phyloP scores from a whole-genome alignment of 192 early-diverging fungal genomes.

The Diversispora epigaea region DNA sequence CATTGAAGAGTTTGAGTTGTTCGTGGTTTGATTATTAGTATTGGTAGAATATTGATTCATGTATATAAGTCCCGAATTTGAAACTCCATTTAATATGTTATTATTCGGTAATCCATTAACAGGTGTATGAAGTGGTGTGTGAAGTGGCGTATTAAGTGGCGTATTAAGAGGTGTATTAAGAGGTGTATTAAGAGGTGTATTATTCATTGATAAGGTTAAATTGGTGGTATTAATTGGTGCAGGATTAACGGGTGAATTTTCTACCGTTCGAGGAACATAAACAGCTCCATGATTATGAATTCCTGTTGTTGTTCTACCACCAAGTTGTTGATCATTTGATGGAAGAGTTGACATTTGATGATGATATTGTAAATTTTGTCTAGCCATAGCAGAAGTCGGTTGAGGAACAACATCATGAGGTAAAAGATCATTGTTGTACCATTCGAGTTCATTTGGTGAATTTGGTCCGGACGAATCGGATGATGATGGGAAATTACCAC shows the following conservation, averaged over 20 bases:
- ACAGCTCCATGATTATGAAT: conserved; percentile 9
- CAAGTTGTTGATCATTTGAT: background rate
- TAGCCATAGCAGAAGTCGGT: background rate
- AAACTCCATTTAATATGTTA: conserved; percentile 11
- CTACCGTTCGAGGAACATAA: conserved; percentile 16
- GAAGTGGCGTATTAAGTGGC: background rate
- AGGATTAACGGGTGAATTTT: background rate
- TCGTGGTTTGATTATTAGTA: too few species aligned
- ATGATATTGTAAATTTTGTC: background rate
- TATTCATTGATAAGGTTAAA: background rate
- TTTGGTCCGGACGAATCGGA: conserved; percentile 14
- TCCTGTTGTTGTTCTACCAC: background rate
- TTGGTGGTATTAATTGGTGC: background rate
- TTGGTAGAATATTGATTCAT: conserved; percentile 15
- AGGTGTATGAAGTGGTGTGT: conserved; percentile 9
- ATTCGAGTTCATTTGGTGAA: conserved; percentile 2
- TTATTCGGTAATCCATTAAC: background rate
- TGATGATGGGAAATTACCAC: background rate
- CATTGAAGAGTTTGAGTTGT: too few species aligned
- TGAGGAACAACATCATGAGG: background rate
- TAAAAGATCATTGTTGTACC: background rate
- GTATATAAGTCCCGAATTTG: background rate
- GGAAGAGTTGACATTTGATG: background rate
- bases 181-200: background rate
- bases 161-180: background rate